phyloP scores from a whole-genome alignment of 1,139 yeast species.

The Meyerozyma carpophila region DNA sequence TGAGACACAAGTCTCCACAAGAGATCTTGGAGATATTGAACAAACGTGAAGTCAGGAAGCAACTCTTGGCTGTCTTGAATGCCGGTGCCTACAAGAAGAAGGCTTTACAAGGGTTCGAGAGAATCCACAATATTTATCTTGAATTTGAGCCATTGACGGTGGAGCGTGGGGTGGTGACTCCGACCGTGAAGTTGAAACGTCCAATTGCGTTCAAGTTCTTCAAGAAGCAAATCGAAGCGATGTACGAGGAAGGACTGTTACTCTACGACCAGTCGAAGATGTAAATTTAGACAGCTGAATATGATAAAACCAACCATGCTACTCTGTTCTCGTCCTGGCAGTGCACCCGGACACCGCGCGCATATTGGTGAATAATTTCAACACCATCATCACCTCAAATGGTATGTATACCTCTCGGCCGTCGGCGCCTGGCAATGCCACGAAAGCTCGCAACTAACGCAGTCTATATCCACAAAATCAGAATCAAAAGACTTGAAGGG shows the following conservation, averaged over 20 bases:
- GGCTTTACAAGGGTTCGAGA: conserved; percentile 18
- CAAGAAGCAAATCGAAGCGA: conserved; percentile 12
- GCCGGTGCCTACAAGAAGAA: conserved; percentile 5
- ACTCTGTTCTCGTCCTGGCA: background rate
- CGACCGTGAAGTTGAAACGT: conserved; percentile 22
- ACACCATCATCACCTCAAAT: conserved; percentile 3
- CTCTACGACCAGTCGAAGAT: background rate
- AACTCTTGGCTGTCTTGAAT: conserved; percentile 9
- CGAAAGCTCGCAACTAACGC: conserved; percentile 14
- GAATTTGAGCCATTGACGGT: conserved; percentile 22
- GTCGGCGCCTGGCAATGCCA: background rate
- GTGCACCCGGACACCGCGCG: background rate
- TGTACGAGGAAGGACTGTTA: conserved; percentile 17
- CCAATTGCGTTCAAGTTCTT: conserved; percentile 20
- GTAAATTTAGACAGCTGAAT: background rate
- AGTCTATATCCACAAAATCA: conserved; percentile 28
- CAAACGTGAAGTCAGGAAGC: conserved; percentile 8
- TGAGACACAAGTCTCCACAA: background rate
- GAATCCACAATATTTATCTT: conserved; percentile 17
- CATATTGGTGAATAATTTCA: background rate
- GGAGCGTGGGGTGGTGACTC: conserved; percentile 19
- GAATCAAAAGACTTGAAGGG: conserved; percentile 47
- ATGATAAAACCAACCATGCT: no score
- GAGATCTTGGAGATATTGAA: conserved; percentile 10
- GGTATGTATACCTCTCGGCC: conserved; percentile 6